Evolutionary conservation across 805 yeast species (phyloP).

Genomic region (Tetrapisispora nanseiensis): DNA sequence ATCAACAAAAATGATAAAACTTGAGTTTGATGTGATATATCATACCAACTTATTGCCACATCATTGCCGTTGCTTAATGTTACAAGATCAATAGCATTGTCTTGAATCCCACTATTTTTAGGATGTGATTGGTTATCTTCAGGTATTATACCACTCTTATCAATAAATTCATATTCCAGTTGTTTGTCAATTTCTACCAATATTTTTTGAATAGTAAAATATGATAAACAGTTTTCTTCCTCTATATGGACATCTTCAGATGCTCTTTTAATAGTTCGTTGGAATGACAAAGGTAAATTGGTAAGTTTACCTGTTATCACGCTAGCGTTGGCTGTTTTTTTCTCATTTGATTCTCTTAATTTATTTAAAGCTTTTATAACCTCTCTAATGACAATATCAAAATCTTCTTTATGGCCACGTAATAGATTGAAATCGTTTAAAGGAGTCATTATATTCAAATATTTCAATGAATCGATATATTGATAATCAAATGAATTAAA

Average conservation of each 20-base stretch:
- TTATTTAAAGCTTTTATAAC: constrained; percentile 26
- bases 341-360: constrained; percentile 19
- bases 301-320: constrained; percentile 13
- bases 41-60: constrained; percentile 31
- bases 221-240: constrained; percentile 15
- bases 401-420: constrained; percentile 31
- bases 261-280: constrained; percentile 6
- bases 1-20: constrained; percentile 27
- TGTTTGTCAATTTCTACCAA: constrained; percentile 28
- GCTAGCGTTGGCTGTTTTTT: constrained; percentile 13
- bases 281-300: constrained; percentile 23
- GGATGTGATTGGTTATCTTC: constrained; percentile 27
- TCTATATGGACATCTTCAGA: constrained; percentile 6
- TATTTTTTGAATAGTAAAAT: constrained; percentile 27
- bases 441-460: constrained; percentile 29
- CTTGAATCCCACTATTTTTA: constrained; percentile 23
- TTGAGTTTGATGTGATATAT: constrained; percentile 31
- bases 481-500: constrained; percentile 28
- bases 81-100: constrained; percentile 29
- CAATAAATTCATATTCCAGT: constrained; percentile 27
- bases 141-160: constrained; percentile 29
- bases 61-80: constrained; percentile 19
- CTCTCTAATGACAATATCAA: constrained; percentile 29
- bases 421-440: constrained; percentile 28
- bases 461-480: constrained; percentile 29